A percentile compares a stretch with the other conserved stretches of the same genome.
phyloP scores from a whole-genome alignment of 257 asterid species.

The Gardenia jasminoides region DNA sequence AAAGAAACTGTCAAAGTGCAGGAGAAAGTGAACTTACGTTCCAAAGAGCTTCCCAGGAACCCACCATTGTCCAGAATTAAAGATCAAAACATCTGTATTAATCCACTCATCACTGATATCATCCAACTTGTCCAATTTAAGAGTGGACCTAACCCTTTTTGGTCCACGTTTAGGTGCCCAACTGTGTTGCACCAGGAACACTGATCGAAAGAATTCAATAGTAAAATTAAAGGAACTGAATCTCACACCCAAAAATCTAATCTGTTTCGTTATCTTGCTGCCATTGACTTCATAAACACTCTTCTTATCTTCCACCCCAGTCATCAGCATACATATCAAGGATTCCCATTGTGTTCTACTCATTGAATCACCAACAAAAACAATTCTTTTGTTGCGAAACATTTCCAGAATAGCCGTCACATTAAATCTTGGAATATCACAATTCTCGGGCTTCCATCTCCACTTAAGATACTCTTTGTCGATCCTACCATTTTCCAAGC shows the following conservation, averaged over 20 bases:
- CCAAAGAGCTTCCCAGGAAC: slow-evolving; percentile 69
- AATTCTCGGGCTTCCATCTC: slow-evolving; percentile 78
- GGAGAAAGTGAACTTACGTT: slow-evolving; percentile 42
- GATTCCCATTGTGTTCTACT: slow-evolving; percentile 90
- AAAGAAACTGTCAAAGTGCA: background rate
- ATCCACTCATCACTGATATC: slow-evolving; percentile 66
- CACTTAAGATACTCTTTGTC: slow-evolving; percentile 63
- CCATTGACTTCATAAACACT: slow-evolving; percentile 72
- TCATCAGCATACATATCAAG: slow-evolving; percentile 70
- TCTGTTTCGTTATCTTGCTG: slow-evolving; percentile 56
- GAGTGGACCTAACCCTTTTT: slow-evolving; percentile 59
- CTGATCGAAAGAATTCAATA: slow-evolving; percentile 67
- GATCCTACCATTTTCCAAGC: slow-evolving; percentile 62
- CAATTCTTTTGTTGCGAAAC: slow-evolving; percentile 55
- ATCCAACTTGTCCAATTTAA: slow-evolving; percentile 57
- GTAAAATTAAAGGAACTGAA: slow-evolving; percentile 69
- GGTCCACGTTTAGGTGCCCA: slow-evolving; percentile 60
- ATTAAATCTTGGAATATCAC: slow-evolving; percentile 54
- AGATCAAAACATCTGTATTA: slow-evolving; percentile 63
- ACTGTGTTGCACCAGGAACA: slow-evolving; percentile 69
- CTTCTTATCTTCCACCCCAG: slow-evolving; percentile 57
- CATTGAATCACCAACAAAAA: slow-evolving; percentile 84
- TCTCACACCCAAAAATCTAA: slow-evolving; percentile 61
- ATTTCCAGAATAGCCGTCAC: slow-evolving; percentile 39
- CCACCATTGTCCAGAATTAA: slow-evolving; percentile 89